Evolutionary conservation across 495 filamentous ascomycete species (phyloP).

Genomic region (Lasiosphaeriaceae sp.): DNA sequence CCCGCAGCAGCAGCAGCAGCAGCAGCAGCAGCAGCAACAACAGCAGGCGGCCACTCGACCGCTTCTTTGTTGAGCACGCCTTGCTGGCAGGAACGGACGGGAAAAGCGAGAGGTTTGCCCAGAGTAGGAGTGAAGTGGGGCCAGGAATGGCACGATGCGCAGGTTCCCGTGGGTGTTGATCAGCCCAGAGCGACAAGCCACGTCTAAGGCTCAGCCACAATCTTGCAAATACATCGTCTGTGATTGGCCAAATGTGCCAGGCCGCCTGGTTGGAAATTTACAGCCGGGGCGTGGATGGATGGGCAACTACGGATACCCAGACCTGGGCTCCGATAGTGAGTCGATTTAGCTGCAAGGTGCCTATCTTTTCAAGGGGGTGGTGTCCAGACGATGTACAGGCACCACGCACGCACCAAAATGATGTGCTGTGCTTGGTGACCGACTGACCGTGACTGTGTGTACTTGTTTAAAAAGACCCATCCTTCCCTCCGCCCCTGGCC

Average conservation of each 20-base stretch:
- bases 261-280: not conserved
- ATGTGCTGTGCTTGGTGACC: too few relatives aligned
- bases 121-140: not conserved
- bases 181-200: constrained; percentile 33
- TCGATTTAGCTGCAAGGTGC: not conserved
- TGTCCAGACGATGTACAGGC: constrained; percentile 1
- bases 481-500: not conserved
- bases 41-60: too few relatives aligned
- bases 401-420: not conserved
- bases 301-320: not conserved
- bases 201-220: constrained; percentile 18
- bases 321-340: not conserved
- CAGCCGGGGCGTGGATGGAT: not conserved
- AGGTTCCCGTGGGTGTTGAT: constrained; percentile 5
- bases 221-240: constrained; percentile 18
- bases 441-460: not conserved
- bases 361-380: not conserved
- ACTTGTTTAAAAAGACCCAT: not conserved
- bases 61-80: not conserved
- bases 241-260: constrained; percentile 19
- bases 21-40: too few relatives aligned
- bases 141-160: not conserved
- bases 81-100: not conserved
- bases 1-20: too few relatives aligned
- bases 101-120: too few relatives aligned